Conservation (phyloP, 352 stramenopile species). For the Pythium coloratum region DNA sequence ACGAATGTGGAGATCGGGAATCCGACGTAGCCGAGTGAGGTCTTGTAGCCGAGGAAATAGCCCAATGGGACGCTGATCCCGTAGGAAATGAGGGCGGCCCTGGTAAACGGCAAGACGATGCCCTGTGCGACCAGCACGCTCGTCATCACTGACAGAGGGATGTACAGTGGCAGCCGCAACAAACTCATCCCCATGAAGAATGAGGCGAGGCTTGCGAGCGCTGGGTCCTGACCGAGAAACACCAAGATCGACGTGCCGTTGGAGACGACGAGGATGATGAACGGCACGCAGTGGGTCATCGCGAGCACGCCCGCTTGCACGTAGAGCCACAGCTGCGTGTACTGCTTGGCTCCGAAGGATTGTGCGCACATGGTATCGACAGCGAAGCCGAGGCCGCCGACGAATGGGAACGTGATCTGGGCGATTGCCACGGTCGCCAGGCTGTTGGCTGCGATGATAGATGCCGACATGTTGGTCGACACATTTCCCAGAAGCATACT, state of each 20-base stretch:
- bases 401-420: not conserved
- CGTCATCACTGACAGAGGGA: not conserved
- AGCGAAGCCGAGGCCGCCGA: not conserved
- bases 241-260: not conserved
- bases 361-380: slow-evolving; percentile 1
- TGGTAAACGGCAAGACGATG: slow-evolving; percentile 37
- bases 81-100: slow-evolving; percentile 27
- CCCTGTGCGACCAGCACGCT: slow-evolving; percentile 27
- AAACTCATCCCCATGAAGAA: slow-evolving; percentile 1
- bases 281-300: not conserved
- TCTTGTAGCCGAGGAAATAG: slow-evolving; percentile 44
- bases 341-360: slow-evolving; percentile 5
- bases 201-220: not conserved
- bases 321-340: slow-evolving; percentile 7
- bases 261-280: not conserved
- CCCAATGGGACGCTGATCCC: slow-evolving; percentile 24
- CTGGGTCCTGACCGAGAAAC: not conserved
- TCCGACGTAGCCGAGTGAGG: slow-evolving; percentile 36
- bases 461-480: not conserved
- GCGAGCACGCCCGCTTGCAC: not conserved
- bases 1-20: slow-evolving; percentile 31
- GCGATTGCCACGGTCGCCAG: not conserved
- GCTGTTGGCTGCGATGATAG: not conserved
- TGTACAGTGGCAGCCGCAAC: not conserved
- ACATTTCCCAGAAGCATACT: not conserved